These are phyloP conservation scores for Pterocarpus santalinus DNA, from an alignment of 306 rosid species.

Conservation along the genomic window DNA sequence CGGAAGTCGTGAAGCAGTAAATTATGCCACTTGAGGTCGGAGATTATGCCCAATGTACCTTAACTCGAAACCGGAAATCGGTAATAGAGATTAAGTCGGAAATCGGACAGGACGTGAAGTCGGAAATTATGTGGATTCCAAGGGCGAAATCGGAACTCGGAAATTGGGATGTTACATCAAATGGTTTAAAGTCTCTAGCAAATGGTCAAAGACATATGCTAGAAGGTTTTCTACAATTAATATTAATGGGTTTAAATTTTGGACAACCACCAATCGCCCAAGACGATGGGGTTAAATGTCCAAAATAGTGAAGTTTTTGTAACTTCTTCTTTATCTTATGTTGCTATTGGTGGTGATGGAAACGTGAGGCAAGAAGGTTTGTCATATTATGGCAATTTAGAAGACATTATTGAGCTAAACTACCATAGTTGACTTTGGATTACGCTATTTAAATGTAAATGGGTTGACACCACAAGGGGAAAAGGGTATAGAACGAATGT, in stretches of 20 bases:
- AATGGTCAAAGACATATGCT: not conserved
- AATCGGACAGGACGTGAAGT: too few species aligned
- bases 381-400: not conserved
- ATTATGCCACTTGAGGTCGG: too few species aligned
- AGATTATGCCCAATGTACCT: too few species aligned
- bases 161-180: too few species aligned
- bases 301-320: not conserved
- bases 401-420: not conserved
- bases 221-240: not conserved
- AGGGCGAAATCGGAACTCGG: too few species aligned
- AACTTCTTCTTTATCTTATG: too few species aligned
- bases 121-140: too few species aligned
- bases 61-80: too few species aligned
- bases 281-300: not conserved
- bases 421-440: not conserved
- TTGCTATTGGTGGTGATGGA: too few species aligned
- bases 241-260: not conserved
- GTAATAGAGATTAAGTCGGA: too few species aligned
- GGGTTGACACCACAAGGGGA: not conserved
- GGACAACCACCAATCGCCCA: not conserved
- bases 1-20: too few species aligned
- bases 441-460: not conserved
- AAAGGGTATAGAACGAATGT: not conserved
- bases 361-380: too few species aligned
- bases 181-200: not conserved